Base-by-base conservation (phyloP, 1,284 basidiomycete genomes). In the Schizopora paradoxa region DNA sequence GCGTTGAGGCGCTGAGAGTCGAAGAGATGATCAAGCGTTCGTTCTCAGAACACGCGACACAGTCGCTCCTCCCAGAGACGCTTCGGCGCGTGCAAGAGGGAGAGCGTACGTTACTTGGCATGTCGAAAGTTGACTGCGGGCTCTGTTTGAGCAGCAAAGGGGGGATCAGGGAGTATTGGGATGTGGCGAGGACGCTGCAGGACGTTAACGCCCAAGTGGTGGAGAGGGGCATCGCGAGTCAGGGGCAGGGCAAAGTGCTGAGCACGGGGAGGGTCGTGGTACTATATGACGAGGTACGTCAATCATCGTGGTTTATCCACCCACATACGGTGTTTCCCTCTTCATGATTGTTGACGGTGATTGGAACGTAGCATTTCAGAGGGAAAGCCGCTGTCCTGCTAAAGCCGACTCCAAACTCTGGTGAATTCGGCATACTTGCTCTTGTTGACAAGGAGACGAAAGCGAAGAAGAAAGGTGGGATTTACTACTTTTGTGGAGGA, bases 11-110 rank as follows among this genome's bases (percentile, higher is more conserved):
- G 2, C 73, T 99, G 27, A 79, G 86, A 53, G 96, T 99, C 6
- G 96, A 99, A 61, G 96, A 99, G 64, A 99, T 99, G 96, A 99
- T 99, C 65, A 99, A 99, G 66, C 78, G 96, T 28, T 94, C 91
- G 61, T 99, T 99, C 66, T 98, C 95, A 3, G 96, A 99, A 68
- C 99, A 99, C 59, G 85, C 93, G 0, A 87, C 94, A 0, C 96
- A 99, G 60, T 77, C 85, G 43, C 70, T 98, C 44, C 70, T 97
- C 16, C 96, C 96, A 1, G 91, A 97, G 47, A 91, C 98, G 54
- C 91, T 98, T 65, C 81, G 84, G 60, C 81, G 87, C 62, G 86
- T 98, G 14, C 64, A 74, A 2, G 81, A 91, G 68, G 91, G 89
- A 55, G 59, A 76, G 35, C 13, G 13, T 18, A 10, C 18, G 23